Conservation (phyloP, 225 moss, liverwort and hornwort species). For the Rhytidiadelphus loreus region DNA sequence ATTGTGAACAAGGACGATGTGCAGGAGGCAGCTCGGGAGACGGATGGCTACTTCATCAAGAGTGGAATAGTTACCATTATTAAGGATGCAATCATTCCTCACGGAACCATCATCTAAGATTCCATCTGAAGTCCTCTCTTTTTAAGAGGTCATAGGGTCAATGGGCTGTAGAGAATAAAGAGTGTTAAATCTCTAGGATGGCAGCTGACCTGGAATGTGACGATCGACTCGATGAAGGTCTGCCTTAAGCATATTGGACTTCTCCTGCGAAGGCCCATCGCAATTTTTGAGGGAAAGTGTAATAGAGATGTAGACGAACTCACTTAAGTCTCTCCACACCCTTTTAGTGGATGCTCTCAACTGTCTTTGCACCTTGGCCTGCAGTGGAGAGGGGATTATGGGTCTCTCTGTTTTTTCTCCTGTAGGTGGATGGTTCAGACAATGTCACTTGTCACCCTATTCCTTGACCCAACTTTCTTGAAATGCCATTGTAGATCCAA, state of each 20-base stretch:
- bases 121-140: not conserved
- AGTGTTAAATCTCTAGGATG: not conserved
- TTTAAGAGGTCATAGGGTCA: not conserved
- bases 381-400: not conserved
- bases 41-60: constrained; percentile 92
- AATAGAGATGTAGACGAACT: not conserved
- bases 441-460: not conserved
- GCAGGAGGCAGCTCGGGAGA: constrained; percentile 91
- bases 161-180: constrained; percentile 8
- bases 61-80: constrained; percentile 98
- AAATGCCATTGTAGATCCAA: not conserved
- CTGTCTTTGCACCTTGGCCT: not conserved
- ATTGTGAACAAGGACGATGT: constrained; percentile 97
- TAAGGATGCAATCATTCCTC: constrained; percentile 90
- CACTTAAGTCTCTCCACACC: not conserved
- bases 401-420: not conserved
- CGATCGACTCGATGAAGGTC: not conserved
- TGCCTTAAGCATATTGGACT: not conserved
- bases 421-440: not conserved
- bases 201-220: not conserved
- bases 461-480: not conserved
- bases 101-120: constrained; percentile 64
- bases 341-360: not conserved
- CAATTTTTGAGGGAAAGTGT: constrained; percentile 25
- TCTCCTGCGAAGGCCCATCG: not conserved